Base-by-base conservation (phyloP, 192 early-diverging fungal species). In the Rhizophagus clarus region DNA sequence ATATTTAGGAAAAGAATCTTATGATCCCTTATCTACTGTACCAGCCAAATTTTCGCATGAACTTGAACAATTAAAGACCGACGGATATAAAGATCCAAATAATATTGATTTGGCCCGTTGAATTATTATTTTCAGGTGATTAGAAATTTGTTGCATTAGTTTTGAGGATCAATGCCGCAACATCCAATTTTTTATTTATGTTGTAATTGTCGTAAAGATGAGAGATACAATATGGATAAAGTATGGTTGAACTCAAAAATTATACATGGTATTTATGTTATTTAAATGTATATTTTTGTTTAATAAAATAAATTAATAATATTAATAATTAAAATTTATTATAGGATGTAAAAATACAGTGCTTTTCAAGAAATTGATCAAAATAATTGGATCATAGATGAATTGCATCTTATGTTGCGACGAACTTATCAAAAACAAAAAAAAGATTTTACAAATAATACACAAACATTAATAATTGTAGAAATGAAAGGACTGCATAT, bases 91-190 rank as follows among this genome's bases (percentile, higher is more conserved):
- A 8, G 68, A 40, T 22, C 8, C 8, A 42, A 42, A 70, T 71
- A 47, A 71, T 71, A 42, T n/a, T 24, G 24, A 14, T 42, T 71
- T 71, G 20, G 69, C 6, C 37, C 9, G 37, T 71, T 42, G 69
- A 71, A n/a, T 71, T 71, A 11, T 71, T 31, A n/a, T n/a, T n/a
- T n/a, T n/a, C 68, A 17, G 68, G 1, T 20, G 68, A 70, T 70
- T 42, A 22, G 68, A 26, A 71, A 71, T 71, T 31, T 42, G 22
- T 45, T 2, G 14, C 17, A 26, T 26, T 71, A 24, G 40, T 47
- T 47, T 26, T 42, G 5, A 24, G 37, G 47, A 71, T 71, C 4
- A 71, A 71, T 42, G 69, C 3, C 1, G 1, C 68, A 6, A 71
- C 37, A 10, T 42, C 20, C 5, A 45, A 71, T 42, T 71, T 71